Conservation (phyloP, 768 basidiomycete species). For the Phylloporus sp. region DNA sequence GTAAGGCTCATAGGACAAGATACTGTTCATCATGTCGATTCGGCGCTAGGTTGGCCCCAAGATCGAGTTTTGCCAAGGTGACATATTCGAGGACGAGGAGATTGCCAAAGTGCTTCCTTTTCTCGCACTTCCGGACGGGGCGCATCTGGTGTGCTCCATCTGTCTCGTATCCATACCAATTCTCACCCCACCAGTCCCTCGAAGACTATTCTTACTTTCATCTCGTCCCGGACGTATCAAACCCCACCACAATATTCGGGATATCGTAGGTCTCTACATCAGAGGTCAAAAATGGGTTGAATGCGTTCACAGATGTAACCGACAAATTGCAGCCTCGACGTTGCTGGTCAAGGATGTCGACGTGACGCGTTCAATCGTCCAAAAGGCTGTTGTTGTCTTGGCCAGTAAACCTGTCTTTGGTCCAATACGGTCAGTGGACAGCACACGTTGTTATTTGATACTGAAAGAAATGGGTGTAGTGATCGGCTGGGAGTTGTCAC, state of each 20-base stretch:
- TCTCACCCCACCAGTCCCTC: constrained; percentile 12
- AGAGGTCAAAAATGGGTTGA: constrained; percentile 1
- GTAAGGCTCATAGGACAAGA: constrained; percentile 40
- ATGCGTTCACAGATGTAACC: constrained; percentile 67
- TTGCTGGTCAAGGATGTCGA: constrained; percentile 77
- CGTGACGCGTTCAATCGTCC: constrained; percentile 93
- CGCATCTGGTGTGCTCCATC: constrained; percentile 65
- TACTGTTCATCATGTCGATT: constrained; percentile 12
- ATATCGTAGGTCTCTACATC: constrained; percentile 62
- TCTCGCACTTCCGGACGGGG: constrained; percentile 94
- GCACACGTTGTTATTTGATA: background rate
- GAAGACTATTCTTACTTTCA: constrained; percentile 99
- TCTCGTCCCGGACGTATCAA: constrained; percentile 66
- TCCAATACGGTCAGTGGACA: constrained; percentile 66
- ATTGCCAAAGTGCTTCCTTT: constrained; percentile 86
- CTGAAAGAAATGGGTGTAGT: constrained; percentile 37
- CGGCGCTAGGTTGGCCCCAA: constrained; percentile 76
- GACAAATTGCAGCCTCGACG: constrained; percentile 81
- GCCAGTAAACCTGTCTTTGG: constrained; percentile 91
- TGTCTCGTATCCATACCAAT: constrained; percentile 3
- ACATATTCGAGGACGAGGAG: constrained; percentile 82
- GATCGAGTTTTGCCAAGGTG: constrained; percentile 79
- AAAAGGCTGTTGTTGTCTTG: constrained; percentile 95
- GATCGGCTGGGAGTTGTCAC: constrained; percentile 96
- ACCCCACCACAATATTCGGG: constrained; percentile 85